Evolutionary conservation across 345 rosid species (phyloP), one percentile per base, ranked within the genome.

Genomic region (Arabidopsis suecica): DNA sequence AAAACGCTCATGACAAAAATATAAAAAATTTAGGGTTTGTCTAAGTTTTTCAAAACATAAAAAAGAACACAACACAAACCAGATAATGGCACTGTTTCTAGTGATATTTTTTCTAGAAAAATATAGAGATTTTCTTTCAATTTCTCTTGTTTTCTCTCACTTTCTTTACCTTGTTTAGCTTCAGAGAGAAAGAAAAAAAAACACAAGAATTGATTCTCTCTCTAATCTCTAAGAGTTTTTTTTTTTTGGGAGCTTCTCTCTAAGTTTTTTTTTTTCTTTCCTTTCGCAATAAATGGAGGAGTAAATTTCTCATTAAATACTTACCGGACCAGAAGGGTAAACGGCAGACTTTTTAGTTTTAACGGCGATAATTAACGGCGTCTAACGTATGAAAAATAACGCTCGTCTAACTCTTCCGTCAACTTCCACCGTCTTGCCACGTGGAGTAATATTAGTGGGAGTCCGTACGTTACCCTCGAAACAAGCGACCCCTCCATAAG

Each of bases 281-380:
- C 56, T 20, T 58, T 45, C 18, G 86, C 82, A 76, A 86, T 86
- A 86, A 89, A 85, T 86, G 72, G 72, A 54, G 78, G 25, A 62
- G 81, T 83, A 80, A 80, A 85, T 71, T 80, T 72, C 55, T 59
- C 76, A 78, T 71, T 78, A 78, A 78, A 61, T 50, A 69, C 75
- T 81, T 71, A 77, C 84, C 85, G 82, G 84, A 77, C 68, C 63
- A 81, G 86, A 72, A 78, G 77, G 77, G 71, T 76, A 82, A 80
- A 74, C 76, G 77, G 80, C 67, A 71, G 79, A 56, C 64, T 78
- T 82, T 82, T 79, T 23, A 13, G 37, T 42, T 38, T 75, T 70
- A 62, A 77, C 80, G 77, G 73, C 32, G 72, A n/a, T 65, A 44
- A 11, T 65, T 72, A 63, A 72, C 81, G 63, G 72, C 51, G 41